Conservation (phyloP, 768 basidiomycete genomes). For the Boletus sensibilis region DNA sequence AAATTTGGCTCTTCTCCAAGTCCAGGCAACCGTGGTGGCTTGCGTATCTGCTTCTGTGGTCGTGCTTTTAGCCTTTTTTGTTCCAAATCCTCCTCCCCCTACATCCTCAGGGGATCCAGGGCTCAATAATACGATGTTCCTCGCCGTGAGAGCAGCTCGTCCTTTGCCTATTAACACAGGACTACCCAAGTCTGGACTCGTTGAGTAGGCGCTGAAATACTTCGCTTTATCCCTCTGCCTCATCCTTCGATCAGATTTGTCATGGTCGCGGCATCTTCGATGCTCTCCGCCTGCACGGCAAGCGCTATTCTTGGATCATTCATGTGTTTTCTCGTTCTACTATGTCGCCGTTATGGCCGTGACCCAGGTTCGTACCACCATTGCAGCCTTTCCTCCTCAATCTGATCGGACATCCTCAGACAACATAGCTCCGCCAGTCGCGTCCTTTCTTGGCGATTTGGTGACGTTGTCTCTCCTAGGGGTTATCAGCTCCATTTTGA, state of each 20-base stretch:
- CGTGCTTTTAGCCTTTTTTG: conserved; percentile 64
- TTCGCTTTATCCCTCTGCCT: conserved; percentile 2
- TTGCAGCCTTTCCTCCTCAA: neutral
- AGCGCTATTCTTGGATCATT: conserved; percentile 84
- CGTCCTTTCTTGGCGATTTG: conserved; percentile 89
- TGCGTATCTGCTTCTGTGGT: conserved; percentile 80
- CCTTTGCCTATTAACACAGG: conserved; percentile 28
- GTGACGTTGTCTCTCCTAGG: conserved; percentile 85
- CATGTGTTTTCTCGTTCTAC: conserved; percentile 81
- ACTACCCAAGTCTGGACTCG: conserved; percentile 37
- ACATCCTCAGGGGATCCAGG: conserved; percentile 3
- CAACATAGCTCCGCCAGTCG: conserved; percentile 94
- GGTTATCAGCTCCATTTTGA: conserved; percentile 67
- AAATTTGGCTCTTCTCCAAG: conserved; percentile 84
- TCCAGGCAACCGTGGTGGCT: conserved; percentile 89
- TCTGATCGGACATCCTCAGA: conserved; percentile 44
- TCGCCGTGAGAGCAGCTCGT: conserved; percentile 20
- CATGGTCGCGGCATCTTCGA: conserved; percentile 73
- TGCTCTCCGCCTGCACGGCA: conserved; percentile 78
- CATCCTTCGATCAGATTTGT: conserved; percentile 52
- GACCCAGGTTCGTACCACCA: conserved; percentile 70
- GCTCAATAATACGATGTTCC: conserved; percentile 13
- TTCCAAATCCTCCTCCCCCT: conserved; percentile 40
- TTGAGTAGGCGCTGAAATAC: conserved; percentile 33
- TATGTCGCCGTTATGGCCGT: conserved; percentile 70